Base-by-base conservation (phyloP, 2,329 filamentous ascomycete genomes). In the Lanzia echinophila region DNA sequence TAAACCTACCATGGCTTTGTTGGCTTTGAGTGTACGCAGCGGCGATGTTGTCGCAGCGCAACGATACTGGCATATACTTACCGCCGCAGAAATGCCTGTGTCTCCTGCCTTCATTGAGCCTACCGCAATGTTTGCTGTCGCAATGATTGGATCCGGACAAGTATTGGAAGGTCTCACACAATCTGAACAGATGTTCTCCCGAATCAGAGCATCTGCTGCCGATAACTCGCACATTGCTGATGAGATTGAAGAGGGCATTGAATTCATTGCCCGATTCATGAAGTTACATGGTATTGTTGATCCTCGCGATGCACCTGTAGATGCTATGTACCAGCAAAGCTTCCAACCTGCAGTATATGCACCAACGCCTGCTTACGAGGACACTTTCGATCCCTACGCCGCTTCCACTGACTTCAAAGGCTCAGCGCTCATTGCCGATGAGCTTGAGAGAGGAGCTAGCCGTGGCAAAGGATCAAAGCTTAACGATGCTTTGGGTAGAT, bases 401-500 rank as follows among this genome's bases (percentile, higher is more conserved):
- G 83, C 88, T 65, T 90, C 82, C 60, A 96, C 90, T 33, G 94
- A 99, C 70, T 92, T 94, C 76, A 92, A 92, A 71, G 91, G 90
- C 39, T 97, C 94, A 12, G 86, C 90, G 15, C 77, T 90, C 55
- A 96, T 97, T 65, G 88, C 90, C 0, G 91, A 96, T 59, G 82
- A 94, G 61, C 80, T 97, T 20, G 92, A 97, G 73, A 88, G 86
- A 64, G 79, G 82, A 38, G 87, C 86, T 47, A 84, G 87, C 41
- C 66, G 65, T 42, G 59, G 50, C 56, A 83, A 84, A 61, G 84
- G 84, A 20, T 80, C 84, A 50, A 83, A 86, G 60, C 77, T 96
- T 57, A 86, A 86, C 59, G 90, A 96, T 60, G 89, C 90, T 34
- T 74, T 97, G 58, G 79, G 78, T 59, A 87, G 90, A 63, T 89